phyloP scores from a whole-genome alignment of 2,329 filamentous ascomycete species.

The Pseudogymnoascus sp. region DNA sequence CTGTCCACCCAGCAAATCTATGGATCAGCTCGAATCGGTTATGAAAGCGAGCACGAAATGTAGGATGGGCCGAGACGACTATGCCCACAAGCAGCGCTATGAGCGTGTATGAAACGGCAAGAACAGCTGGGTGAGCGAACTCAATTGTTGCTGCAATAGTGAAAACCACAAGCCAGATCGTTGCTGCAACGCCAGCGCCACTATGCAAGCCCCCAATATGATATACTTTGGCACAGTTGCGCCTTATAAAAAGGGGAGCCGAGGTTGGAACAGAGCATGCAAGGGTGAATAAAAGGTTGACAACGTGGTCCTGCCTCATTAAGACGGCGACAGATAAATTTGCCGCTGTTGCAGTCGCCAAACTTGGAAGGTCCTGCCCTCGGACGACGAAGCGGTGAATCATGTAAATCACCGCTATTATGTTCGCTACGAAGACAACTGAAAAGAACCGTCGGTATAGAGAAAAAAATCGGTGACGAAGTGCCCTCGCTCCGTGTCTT shows the following conservation, averaged over 20 bases:
- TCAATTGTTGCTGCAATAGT: slow-evolving; percentile 28
- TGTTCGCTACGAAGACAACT: slow-evolving; percentile 40
- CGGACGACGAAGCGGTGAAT: slow-evolving; percentile 20
- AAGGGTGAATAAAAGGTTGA: slow-evolving; percentile 41
- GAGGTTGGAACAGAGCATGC: slow-evolving; percentile 37
- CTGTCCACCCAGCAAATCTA: slow-evolving; percentile 64
- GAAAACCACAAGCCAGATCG: slow-evolving; percentile 38
- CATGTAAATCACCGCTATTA: slow-evolving; percentile 34
- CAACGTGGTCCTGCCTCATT: slow-evolving; percentile 41
- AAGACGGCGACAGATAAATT: slow-evolving; percentile 40
- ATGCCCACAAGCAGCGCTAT: slow-evolving; percentile 49
- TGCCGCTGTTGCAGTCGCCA: slow-evolving; percentile 31
- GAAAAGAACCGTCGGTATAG: slow-evolving; percentile 48
- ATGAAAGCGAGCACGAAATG: slow-evolving; percentile 53
- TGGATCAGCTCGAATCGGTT: slow-evolving; percentile 63
- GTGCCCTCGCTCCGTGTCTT: slow-evolving; percentile 27
- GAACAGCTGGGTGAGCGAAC: slow-evolving; percentile 18
- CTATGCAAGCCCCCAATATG: slow-evolving; percentile 47
- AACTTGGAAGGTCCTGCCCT: slow-evolving; percentile 6
- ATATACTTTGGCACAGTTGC: slow-evolving; percentile 37
- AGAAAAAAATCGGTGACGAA: slow-evolving; percentile 36
- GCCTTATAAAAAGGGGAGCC: slow-evolving; percentile 37
- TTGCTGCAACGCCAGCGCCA: slow-evolving; percentile 39
- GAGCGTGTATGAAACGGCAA: slow-evolving; percentile 48
- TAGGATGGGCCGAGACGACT: slow-evolving; percentile 54